Evolutionary conservation across 805 yeast genomes (phyloP).

Genomic region (Starmerella etchellsii): DNA sequence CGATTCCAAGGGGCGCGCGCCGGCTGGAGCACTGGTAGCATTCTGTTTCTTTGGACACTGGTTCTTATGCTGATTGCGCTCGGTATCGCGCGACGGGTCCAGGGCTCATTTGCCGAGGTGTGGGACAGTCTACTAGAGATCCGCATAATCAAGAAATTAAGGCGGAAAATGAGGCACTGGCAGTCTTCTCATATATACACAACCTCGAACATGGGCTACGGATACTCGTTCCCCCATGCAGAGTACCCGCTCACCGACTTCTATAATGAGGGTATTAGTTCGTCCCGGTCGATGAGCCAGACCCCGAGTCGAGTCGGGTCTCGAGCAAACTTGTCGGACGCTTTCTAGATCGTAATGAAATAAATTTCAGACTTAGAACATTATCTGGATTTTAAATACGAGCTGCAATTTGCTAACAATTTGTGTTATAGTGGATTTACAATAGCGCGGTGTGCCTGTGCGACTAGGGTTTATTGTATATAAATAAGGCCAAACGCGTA

Average conservation of each 20-base stretch:
- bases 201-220: constrained; percentile 15
- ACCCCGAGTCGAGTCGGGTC: constrained; percentile 19
- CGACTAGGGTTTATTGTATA: no score
- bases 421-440: no score
- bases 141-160: background rate
- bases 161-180: constrained; percentile 1
- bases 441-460: no score
- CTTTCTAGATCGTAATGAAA: background rate
- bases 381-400: no score
- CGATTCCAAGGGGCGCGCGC: background rate
- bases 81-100: background rate
- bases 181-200: background rate
- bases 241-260: constrained; percentile 12
- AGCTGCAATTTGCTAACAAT: no score
- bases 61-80: background rate
- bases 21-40: background rate
- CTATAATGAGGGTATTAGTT: constrained; percentile 3
- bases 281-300: constrained; percentile 10
- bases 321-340: constrained; percentile 10
- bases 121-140: background rate
- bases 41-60: background rate
- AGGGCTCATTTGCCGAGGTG: constrained; percentile 1
- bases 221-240: constrained; percentile 16
- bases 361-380: no score
- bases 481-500: no score